phyloP scores from a whole-genome alignment of 495 filamentous ascomycete genomes.

The Aspergillus baeticus region DNA sequence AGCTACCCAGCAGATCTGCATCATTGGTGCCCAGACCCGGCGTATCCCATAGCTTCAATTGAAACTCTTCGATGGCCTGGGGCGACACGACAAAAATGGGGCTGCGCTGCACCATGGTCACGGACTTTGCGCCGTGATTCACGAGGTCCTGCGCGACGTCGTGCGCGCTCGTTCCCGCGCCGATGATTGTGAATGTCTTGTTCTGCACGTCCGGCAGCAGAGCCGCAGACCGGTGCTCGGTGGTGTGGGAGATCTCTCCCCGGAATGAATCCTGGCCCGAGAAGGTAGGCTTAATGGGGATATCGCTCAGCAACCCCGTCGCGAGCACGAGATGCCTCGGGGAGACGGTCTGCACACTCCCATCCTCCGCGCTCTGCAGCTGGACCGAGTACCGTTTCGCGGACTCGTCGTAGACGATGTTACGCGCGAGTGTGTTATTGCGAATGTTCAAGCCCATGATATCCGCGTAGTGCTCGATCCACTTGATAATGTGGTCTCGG shows the following conservation, averaged over 20 bases:
- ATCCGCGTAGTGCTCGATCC: background rate
- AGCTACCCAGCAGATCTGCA: background rate
- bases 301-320: background rate
- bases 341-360: background rate
- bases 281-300: background rate
- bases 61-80: background rate
- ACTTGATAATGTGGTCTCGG: background rate
- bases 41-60: background rate
- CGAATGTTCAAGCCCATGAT: background rate
- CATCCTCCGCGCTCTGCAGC: background rate
- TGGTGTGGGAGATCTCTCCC: background rate
- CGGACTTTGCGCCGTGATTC: background rate
- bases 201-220: background rate
- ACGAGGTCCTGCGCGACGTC: background rate
- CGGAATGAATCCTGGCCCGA: background rate
- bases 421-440: background rate
- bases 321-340: background rate
- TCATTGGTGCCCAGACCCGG: background rate
- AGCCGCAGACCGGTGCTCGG: background rate
- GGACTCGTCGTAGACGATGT: background rate
- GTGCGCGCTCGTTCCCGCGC: background rate
- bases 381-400: background rate
- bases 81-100: background rate
- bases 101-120: background rate
- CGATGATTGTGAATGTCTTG: background rate